Conservation (phyloP, 257 asterid genomes). For the Rhazya stricta region DNA sequence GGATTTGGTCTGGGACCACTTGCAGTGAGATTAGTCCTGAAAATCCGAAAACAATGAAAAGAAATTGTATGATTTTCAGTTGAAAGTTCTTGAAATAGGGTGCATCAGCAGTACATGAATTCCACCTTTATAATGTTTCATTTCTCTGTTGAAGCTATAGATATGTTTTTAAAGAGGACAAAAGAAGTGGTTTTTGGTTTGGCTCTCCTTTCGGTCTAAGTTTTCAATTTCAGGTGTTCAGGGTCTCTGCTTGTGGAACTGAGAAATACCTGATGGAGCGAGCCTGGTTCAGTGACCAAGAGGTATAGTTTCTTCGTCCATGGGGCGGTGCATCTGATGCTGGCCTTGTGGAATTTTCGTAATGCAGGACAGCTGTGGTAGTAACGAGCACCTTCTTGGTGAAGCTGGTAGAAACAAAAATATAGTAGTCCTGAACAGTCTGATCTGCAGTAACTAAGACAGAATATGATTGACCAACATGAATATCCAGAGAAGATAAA, state of each 20-base stretch:
- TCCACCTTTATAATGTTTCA: not conserved
- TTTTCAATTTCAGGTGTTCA: not conserved
- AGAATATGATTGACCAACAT: slow-evolving; percentile 69
- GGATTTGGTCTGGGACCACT: slow-evolving; percentile 86
- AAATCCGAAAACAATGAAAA: not conserved
- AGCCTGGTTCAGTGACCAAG: slow-evolving; percentile 60
- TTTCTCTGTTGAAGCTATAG: not conserved
- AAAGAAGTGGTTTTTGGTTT: not conserved
- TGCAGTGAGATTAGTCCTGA: slow-evolving; percentile 66
- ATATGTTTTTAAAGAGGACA: not conserved
- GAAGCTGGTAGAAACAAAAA: slow-evolving; percentile 52
- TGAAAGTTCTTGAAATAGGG: not conserved
- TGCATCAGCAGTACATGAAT: not conserved
- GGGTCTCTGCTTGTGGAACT: not conserved
- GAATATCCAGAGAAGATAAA: slow-evolving; percentile 52
- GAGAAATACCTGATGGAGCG: slow-evolving; percentile 50
- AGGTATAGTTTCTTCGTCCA: slow-evolving; percentile 23
- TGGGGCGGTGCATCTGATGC: slow-evolving; percentile 41
- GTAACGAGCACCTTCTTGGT: slow-evolving; percentile 27
- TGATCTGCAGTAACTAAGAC: slow-evolving; percentile 60
- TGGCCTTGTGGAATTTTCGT: slow-evolving; percentile 30
- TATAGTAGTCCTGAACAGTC: slow-evolving; percentile 45
- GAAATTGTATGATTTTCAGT: not conserved
- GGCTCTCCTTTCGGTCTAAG: not conserved
- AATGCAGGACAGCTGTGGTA: slow-evolving; percentile 53